Conservation (phyloP, 306 rosid species). For the Acacia melanoxylon region DNA sequence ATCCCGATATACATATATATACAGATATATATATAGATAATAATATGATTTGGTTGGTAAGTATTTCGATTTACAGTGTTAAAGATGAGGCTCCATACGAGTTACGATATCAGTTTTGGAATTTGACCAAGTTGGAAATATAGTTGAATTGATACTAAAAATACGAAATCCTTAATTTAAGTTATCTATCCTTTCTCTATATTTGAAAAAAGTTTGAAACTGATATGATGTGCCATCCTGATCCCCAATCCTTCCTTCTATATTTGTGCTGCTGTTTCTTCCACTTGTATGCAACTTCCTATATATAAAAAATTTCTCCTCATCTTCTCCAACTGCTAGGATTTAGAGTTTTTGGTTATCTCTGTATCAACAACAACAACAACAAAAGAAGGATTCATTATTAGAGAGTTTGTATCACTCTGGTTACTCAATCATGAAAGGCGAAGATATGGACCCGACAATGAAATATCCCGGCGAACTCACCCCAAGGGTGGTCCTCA, state of each 20-base stretch:
- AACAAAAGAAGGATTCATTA: background rate
- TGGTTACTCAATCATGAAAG: background rate
- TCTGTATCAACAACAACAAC: background rate
- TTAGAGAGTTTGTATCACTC: background rate
- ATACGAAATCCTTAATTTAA: background rate
- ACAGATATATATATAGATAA: too few species aligned
- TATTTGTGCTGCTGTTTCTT: conserved; percentile 3
- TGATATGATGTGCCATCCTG: background rate
- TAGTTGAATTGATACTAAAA: background rate
- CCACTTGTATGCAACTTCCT: background rate
- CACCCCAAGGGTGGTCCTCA: conserved; percentile 51
- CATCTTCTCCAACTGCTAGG: background rate
- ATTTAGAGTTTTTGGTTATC: background rate
- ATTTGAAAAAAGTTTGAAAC: background rate
- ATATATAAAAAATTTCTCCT: background rate
- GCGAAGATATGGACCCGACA: conserved; percentile 11
- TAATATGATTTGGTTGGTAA: too few species aligned
- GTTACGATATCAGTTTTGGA: too few species aligned
- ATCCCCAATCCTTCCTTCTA: conserved; percentile 5
- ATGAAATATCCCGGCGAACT: conserved; percentile 53
- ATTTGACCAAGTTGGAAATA: background rate
- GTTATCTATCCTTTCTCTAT: background rate
- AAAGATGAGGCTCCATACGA: too few species aligned
- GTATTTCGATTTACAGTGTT: too few species aligned
- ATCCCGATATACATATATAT: too few species aligned